Evolutionary conservation across 768 basidiomycete genomes (phyloP).

Genomic region (Hericium coralloides): DNA sequence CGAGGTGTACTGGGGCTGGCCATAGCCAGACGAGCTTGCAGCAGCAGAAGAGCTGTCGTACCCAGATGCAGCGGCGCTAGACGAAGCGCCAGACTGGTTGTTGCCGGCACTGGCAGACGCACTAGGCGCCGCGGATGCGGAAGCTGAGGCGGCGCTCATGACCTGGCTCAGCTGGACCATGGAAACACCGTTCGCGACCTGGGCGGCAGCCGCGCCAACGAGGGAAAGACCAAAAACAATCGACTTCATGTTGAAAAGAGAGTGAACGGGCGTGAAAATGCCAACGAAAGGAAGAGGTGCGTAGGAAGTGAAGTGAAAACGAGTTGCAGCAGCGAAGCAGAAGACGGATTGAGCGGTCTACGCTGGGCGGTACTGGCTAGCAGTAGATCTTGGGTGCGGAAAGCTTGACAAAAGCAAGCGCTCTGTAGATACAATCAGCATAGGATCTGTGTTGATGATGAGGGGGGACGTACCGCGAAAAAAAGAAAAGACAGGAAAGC

Average conservation of each 20-base stretch:
- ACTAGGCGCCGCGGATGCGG: conserved; percentile 24
- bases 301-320: conserved; percentile 23
- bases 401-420: conserved; percentile 34
- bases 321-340: conserved; percentile 30
- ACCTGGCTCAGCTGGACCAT: conserved; percentile 20
- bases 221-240: conserved; percentile 51
- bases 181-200: conserved; percentile 37
- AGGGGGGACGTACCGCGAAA: conserved; percentile 32
- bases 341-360: conserved; percentile 52
- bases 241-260: conserved; percentile 50
- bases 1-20: conserved; percentile 5
- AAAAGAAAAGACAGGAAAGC: conserved; percentile 32
- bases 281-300: conserved; percentile 21
- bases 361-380: conserved; percentile 63
- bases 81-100: conserved; percentile 2
- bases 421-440: conserved; percentile 21
- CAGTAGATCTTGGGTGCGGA: conserved; percentile 39
- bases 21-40: conserved; percentile 1
- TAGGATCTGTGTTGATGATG: neutral
- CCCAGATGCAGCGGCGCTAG: neutral
- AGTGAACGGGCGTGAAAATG: conserved; percentile 32
- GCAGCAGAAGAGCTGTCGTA: neutral
- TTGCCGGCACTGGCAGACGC: conserved; percentile 20
- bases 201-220: conserved; percentile 47
- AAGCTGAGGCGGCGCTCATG: conserved; percentile 19